phyloP scores from a whole-genome alignment of 805 yeast genomes.

The Teunomyces barrocoloradensis region DNA sequence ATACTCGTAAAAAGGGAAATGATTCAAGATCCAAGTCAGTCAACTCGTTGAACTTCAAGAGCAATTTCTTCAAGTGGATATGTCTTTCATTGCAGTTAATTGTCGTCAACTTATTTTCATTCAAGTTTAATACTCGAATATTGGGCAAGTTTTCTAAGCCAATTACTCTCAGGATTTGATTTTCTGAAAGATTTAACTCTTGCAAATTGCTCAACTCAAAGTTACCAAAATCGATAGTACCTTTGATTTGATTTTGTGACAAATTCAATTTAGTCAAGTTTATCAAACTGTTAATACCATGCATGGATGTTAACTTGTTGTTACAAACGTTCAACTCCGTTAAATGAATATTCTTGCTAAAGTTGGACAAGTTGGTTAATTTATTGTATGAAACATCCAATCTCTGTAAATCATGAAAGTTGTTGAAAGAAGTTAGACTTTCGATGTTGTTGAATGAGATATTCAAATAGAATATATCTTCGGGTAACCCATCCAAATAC shows the following conservation, averaged over 20 bases:
- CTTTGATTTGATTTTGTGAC: constrained; percentile 40
- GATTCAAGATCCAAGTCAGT: constrained; percentile 25
- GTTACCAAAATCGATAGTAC: constrained; percentile 34
- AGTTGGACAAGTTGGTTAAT: constrained; percentile 33
- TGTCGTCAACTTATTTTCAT: constrained; percentile 36
- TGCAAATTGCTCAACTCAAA: constrained; percentile 40
- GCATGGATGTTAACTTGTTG: constrained; percentile 34
- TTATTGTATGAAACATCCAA: constrained; percentile 40
- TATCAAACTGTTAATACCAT: constrained; percentile 36
- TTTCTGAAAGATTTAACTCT: constrained; percentile 43
- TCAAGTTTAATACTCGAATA: constrained; percentile 39
- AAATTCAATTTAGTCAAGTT: constrained; percentile 42
- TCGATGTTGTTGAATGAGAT: constrained; percentile 39
- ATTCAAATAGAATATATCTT: constrained; percentile 33
- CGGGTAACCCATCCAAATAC: constrained; percentile 48
- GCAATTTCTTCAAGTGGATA: constrained; percentile 33
- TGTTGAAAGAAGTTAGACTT: constrained; percentile 40
- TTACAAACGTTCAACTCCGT: constrained; percentile 36
- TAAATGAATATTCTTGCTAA: constrained; percentile 41
- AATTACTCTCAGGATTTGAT: constrained; percentile 29
- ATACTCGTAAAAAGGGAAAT: constrained; percentile 40
- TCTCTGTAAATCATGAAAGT: constrained; percentile 39
- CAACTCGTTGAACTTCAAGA: constrained; percentile 38
- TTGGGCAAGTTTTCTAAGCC: constrained; percentile 36
- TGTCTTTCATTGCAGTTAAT: constrained; percentile 22